Percentiles rank a stretch among this genome's conserved stretches.
phyloP scores from a whole-genome alignment of 495 filamentous ascomycete species.

The Physcia stellaris region DNA sequence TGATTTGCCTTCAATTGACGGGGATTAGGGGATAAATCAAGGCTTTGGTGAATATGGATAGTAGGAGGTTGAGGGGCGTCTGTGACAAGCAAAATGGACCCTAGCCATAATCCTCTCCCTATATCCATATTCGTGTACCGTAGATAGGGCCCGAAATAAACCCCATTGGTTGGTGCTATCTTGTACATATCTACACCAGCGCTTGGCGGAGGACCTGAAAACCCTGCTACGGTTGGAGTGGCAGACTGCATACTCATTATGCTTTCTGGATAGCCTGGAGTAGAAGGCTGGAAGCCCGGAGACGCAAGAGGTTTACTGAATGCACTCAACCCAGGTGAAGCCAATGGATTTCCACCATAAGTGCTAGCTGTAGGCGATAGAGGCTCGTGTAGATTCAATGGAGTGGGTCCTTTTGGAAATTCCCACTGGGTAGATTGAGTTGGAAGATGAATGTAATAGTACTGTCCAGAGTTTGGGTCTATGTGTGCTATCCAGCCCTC shows the following conservation, averaged over 20 bases:
- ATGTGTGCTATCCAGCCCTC: constrained; percentile 98
- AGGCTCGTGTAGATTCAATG: constrained; percentile 66
- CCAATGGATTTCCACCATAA: constrained; percentile 59
- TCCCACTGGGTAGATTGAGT: constrained; percentile 98
- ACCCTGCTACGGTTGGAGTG: constrained; percentile 53
- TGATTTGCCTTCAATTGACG: constrained; percentile 72
- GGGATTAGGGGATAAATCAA: constrained; percentile 86
- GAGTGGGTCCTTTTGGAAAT: constrained; percentile 84
- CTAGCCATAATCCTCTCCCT: constrained; percentile 80
- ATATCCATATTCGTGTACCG: constrained; percentile 95
- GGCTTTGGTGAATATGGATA: constrained; percentile 85
- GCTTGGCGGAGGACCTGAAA: constrained; percentile 70
- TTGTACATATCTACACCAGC: constrained; percentile 89
- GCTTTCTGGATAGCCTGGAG: constrained; percentile 58
- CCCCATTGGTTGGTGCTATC: constrained; percentile 85
- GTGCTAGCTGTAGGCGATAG: constrained; percentile 69
- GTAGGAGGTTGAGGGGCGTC: constrained; percentile 90
- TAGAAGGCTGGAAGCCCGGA: constrained; percentile 54
- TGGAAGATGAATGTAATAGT: constrained; percentile 96
- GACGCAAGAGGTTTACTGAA: constrained; percentile 65
- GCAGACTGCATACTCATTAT: constrained; percentile 67
- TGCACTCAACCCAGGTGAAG: constrained; percentile 54
- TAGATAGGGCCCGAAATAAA: constrained; percentile 94
- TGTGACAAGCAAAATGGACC: constrained; percentile 71
- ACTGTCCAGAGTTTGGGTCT: constrained; percentile 88